A percentile compares a stretch with the other conserved stretches of the same genome.
phyloP scores from a whole-genome alignment of 2,329 filamentous ascomycete species.

The Phoma herbarum region DNA sequence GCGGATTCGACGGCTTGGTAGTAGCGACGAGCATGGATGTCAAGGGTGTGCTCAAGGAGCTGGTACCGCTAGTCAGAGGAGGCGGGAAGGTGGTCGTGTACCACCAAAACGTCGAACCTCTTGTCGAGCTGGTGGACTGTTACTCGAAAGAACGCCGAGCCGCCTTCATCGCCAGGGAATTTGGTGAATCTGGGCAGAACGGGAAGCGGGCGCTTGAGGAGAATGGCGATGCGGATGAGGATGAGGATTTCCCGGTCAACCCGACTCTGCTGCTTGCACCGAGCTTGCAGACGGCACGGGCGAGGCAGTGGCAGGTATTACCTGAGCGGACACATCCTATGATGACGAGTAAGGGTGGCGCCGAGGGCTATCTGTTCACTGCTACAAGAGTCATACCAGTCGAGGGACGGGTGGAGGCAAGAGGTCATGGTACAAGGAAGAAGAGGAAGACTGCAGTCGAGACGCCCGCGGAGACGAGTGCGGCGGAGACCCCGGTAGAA shows the following conservation, averaged over 20 bases:
- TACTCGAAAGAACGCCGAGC: slow-evolving; percentile 83
- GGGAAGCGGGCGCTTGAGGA: slow-evolving; percentile 24
- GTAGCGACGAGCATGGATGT: slow-evolving; percentile 86
- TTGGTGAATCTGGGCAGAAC: slow-evolving; percentile 32
- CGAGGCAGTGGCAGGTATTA: slow-evolving; percentile 86
- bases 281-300: slow-evolving; percentile 80
- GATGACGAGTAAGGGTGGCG: slow-evolving; percentile 88
- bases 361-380: slow-evolving; percentile 90
- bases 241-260: slow-evolving; percentile 82
- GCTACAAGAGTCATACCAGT: slow-evolving; percentile 82
- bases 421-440: slow-evolving; percentile 74
- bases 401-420: slow-evolving; percentile 80
- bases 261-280: slow-evolving; percentile 83
- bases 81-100: slow-evolving; percentile 89
- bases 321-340: slow-evolving; percentile 91
- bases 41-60: slow-evolving; percentile 74
- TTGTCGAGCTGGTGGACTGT: slow-evolving; percentile 79
- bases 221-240: slow-evolving; percentile 36
- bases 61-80: slow-evolving; percentile 81
- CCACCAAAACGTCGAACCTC: slow-evolving; percentile 79
- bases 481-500: slow-evolving; percentile 7
- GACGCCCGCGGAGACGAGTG: slow-evolving; percentile 13
- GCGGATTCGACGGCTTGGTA: slow-evolving; percentile 83
- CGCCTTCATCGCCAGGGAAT: slow-evolving; percentile 63
- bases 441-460: slow-evolving; percentile 64